phyloP scores from a whole-genome alignment of 1,284 basidiomycete species.

The Lignosus rhinocerotis region DNA sequence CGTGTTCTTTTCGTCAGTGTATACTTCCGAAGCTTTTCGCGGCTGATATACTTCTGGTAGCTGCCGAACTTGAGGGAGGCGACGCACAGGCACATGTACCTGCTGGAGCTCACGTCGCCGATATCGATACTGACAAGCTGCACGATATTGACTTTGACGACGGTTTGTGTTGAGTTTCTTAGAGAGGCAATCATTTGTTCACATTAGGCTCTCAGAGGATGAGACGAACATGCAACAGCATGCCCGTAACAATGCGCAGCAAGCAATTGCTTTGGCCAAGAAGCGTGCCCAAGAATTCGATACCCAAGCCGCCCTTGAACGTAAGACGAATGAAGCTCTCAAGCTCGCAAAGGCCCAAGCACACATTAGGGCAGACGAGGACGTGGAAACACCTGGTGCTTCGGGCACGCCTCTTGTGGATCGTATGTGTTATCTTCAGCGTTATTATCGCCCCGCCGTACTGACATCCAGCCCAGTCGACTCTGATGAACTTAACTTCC shows the following conservation, averaged over 20 bases:
- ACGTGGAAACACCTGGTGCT: conserved; percentile 36
- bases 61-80: conserved; percentile 83
- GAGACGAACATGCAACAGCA: conserved; percentile 88
- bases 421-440: conserved; percentile 39
- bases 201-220: conserved; percentile 61
- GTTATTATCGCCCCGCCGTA: neutral
- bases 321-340: conserved; percentile 77
- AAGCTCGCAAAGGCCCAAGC: conserved; percentile 68
- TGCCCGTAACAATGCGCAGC: conserved; percentile 88
- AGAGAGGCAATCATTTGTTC: neutral
- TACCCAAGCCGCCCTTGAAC: conserved; percentile 74
- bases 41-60: conserved; percentile 39
- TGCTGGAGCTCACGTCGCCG: conserved; percentile 60
- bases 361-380: conserved; percentile 53
- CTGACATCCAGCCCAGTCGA: conserved; percentile 58
- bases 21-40: conserved; percentile 11
- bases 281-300: conserved; percentile 88
- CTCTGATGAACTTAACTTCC: conserved; percentile 98
- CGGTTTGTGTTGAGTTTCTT: conserved; percentile 49
- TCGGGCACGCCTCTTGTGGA: conserved; percentile 56
- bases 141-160: conserved; percentile 94
- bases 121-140: conserved; percentile 53
- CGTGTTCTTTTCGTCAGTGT: conserved; percentile 31
- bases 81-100: conserved; percentile 52
- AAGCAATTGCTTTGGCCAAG: conserved; percentile 82